Conservation (phyloP, 305 asterid species). For the Fraxinus xanthoxyloides region DNA sequence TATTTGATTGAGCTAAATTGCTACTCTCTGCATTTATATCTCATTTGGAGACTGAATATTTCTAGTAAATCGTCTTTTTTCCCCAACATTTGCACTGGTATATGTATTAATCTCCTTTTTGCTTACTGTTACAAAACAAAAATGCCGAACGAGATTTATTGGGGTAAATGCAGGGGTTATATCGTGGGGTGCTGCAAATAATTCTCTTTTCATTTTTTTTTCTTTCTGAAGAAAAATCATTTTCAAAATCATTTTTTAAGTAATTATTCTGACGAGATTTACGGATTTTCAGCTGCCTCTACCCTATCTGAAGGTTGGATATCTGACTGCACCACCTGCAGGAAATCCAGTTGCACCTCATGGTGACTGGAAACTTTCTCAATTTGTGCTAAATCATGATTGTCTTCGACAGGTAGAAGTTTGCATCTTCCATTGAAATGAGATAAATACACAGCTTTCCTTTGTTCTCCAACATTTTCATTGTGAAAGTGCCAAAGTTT, state of each 20-base stretch:
- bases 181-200: conserved; percentile 2
- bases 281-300: conserved; percentile 78
- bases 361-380: conserved; percentile 86
- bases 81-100: neutral
- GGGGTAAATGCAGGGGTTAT: neutral
- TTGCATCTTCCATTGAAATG: neutral
- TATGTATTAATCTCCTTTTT: neutral
- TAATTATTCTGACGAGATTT: conserved; percentile 26
- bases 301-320: conserved; percentile 89
- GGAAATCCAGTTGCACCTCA: conserved; percentile 93
- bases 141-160: neutral
- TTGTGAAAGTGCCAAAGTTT: neutral
- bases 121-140: neutral
- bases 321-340: conserved; percentile 84
- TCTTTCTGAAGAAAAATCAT: neutral
- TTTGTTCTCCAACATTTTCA: conserved; percentile 4
- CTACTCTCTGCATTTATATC: neutral
- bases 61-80: neutral
- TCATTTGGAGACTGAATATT: neutral
- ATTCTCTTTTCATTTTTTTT: neutral
- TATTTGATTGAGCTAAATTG: neutral
- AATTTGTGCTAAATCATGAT: conserved; percentile 84
- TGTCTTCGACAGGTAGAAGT: conserved; percentile 81
- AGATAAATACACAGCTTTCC: neutral
- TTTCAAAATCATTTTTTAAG: neutral